Evolutionary conservation across 345 rosid genomes (phyloP).

Genomic region (Camelina laxa): DNA sequence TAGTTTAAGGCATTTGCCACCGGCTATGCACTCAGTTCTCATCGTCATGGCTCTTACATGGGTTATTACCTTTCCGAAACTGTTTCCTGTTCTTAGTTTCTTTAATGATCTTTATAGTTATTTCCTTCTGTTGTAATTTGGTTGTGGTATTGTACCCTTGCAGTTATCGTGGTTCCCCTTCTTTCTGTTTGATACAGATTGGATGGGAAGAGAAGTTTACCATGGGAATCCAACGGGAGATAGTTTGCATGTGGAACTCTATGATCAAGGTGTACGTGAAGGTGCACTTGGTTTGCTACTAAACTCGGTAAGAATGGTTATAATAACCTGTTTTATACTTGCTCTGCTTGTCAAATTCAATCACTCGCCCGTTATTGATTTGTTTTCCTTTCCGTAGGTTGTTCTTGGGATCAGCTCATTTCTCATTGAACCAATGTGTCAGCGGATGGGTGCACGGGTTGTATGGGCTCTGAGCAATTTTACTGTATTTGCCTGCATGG

Average conservation of each 20-base stretch:
- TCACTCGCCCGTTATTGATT: slow-evolving; percentile 14
- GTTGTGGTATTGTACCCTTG: slow-evolving; percentile 42
- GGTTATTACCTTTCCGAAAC: slow-evolving; percentile 45
- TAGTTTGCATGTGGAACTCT: slow-evolving; percentile 57
- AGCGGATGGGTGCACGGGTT: slow-evolving; percentile 69
- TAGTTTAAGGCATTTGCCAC: slow-evolving; percentile 93
- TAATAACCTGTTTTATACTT: not conserved
- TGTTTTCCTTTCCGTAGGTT: slow-evolving; percentile 51
- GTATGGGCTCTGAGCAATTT: slow-evolving; percentile 96
- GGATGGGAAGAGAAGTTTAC: slow-evolving; percentile 99
- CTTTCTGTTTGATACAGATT: slow-evolving; percentile 96
- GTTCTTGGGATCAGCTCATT: slow-evolving; percentile 95
- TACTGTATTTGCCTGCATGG: slow-evolving; percentile 87
- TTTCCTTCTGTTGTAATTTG: not conserved
- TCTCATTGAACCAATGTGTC: slow-evolving; percentile 89
- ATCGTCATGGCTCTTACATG: slow-evolving; percentile 95
- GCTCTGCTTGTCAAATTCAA: not conserved
- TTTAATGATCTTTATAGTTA: not conserved
- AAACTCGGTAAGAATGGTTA: slow-evolving; percentile 86
- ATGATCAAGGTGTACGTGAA: slow-evolving; percentile 91
- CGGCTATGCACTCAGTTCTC: slow-evolving; percentile 92
- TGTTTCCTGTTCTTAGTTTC: slow-evolving; percentile 3
- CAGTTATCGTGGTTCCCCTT: slow-evolving; percentile 99
- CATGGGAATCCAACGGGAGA: slow-evolving; percentile 86
- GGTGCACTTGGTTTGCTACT: slow-evolving; percentile 99